These are phyloP conservation scores for Pterocarpus santalinus DNA, from an alignment of 306 rosid species.

Conservation along the genomic window DNA sequence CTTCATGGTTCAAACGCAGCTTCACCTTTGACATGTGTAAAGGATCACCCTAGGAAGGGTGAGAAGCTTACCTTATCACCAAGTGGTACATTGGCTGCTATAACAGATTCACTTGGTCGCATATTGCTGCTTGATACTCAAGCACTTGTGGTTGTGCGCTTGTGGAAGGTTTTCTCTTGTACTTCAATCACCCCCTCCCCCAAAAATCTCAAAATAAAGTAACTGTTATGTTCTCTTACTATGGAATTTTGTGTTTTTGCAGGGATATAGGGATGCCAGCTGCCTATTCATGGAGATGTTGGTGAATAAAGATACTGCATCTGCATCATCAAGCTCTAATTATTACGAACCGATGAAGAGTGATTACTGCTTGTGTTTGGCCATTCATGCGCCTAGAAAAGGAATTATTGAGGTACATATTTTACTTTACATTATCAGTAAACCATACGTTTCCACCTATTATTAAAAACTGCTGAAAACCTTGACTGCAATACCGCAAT, in stretches of 20 bases:
- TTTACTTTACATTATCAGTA: conserved; percentile 17
- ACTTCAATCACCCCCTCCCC: background rate
- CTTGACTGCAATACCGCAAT: conserved; percentile 15
- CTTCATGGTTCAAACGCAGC: conserved; percentile 66
- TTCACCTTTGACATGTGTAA: conserved; percentile 87
- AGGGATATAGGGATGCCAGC: conserved; percentile 98
- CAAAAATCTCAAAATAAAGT: background rate
- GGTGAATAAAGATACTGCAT: conserved; percentile 71
- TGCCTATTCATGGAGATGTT: conserved; percentile 98
- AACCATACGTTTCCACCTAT: conserved; percentile 20
- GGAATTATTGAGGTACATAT: conserved; percentile 85
- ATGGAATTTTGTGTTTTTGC: conserved; percentile 44
- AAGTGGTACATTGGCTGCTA: conserved; percentile 96
- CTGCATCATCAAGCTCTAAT: conserved; percentile 70
- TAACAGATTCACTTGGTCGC: conserved; percentile 99
- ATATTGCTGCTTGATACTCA: conserved; percentile 94
- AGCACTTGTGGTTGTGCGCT: conserved; percentile 97
- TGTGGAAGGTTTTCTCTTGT: conserved; percentile 81
- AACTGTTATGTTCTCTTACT: conserved; percentile 33
- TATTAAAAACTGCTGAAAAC: background rate
- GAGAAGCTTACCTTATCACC: conserved; percentile 97
- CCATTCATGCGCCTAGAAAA: conserved; percentile 95
- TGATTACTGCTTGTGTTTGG: conserved; percentile 97
- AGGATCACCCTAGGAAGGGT: conserved; percentile 98
- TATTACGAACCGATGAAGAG: conserved; percentile 80